phyloP scores from a whole-genome alignment of 768 basidiomycete species.

The Boletus rubropictus region DNA sequence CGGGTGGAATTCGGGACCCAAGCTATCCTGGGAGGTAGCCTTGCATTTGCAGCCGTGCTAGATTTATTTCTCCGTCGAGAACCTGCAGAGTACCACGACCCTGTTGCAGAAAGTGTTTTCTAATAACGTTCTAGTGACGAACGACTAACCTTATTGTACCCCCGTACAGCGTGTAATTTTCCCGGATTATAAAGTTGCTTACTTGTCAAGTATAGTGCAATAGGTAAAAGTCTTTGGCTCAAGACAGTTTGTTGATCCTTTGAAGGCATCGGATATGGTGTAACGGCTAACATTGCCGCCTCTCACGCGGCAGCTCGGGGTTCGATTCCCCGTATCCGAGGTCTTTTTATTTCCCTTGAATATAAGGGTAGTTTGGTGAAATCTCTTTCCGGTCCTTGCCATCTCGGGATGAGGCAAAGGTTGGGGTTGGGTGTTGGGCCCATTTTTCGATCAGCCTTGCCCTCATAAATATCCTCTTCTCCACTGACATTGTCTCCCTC shows the following conservation, averaged over 20 bases:
- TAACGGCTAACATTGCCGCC: slow-evolving; percentile 62
- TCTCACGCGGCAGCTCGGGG: slow-evolving; percentile 47
- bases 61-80: slow-evolving; percentile 78
- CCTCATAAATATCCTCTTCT: too few relatives aligned
- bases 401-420: too few relatives aligned
- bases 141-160: slow-evolving; percentile 35
- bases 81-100: slow-evolving; percentile 39
- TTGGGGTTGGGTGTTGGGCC: too few relatives aligned
- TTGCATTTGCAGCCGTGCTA: slow-evolving; percentile 86
- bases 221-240: too few relatives aligned
- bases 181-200: too few relatives aligned
- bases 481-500: slow-evolving; percentile 41
- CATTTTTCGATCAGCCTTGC: too few relatives aligned
- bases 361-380: too few relatives aligned
- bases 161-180: too few relatives aligned
- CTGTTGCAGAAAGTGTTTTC: slow-evolving; percentile 1
- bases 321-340: slow-evolving; percentile 32
- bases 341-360: too few relatives aligned
- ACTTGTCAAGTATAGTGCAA: too few relatives aligned
- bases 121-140: slow-evolving; percentile 31
- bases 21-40: slow-evolving; percentile 81
- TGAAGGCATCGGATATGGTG: slow-evolving; percentile 42
- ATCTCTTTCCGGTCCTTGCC: too few relatives aligned
- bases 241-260: too few relatives aligned
- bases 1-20: slow-evolving; percentile 88